phyloP scores from a whole-genome alignment of 164 flowering plant species.

The Stephania cephalantha region DNA sequence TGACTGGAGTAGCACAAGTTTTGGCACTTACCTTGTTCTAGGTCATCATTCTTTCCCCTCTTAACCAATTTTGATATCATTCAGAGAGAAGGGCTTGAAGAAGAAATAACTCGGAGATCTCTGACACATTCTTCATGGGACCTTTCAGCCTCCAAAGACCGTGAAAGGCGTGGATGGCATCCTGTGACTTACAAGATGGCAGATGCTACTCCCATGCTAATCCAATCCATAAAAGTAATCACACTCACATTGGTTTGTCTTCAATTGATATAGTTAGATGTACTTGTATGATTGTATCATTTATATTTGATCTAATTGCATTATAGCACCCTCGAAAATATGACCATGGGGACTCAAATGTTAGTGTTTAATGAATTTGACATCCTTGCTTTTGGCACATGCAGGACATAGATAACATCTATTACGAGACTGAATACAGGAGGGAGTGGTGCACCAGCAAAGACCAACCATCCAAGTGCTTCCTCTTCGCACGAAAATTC shows the following conservation, averaged over 20 bases:
- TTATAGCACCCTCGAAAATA: too few species aligned
- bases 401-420: constrained; percentile 72
- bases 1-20: not conserved
- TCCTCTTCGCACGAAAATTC: constrained; percentile 90
- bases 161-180: constrained; percentile 90
- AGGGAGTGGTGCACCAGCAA: constrained; percentile 92
- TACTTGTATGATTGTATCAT: not conserved
- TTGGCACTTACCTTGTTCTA: not conserved
- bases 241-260: not conserved
- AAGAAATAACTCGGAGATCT: constrained; percentile 46
- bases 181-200: constrained; percentile 80
- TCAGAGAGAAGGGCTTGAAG: constrained; percentile 70
- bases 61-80: constrained; percentile 5
- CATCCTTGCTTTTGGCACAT: not conserved
- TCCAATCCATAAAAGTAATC: constrained; percentile 42
- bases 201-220: constrained; percentile 74
- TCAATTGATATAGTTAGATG: not conserved
- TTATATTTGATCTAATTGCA: not conserved
- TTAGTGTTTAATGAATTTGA: too few species aligned
- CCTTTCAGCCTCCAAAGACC: constrained; percentile 57
- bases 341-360: too few species aligned
- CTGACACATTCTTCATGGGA: constrained; percentile 69
- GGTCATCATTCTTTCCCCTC: not conserved
- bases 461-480: constrained; percentile 70
- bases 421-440: constrained; percentile 77